Percentiles rank a stretch among this genome's conserved stretches.
Evolutionary conservation across 2,329 filamentous ascomycete species (phyloP).

Genomic region (Penicillium capsulatum): DNA sequence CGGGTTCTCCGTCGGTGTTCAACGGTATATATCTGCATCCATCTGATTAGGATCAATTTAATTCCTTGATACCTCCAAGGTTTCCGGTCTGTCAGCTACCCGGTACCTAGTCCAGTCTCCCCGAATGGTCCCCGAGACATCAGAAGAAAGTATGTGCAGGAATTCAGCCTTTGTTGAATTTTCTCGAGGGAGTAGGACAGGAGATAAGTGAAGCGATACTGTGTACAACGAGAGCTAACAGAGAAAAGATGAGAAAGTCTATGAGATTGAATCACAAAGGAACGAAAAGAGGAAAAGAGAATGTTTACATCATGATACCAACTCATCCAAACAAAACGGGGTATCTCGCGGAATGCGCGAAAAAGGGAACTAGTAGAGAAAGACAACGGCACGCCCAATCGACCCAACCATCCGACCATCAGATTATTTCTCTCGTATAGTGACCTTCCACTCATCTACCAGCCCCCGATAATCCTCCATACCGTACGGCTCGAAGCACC

Average conservation of each 20-base stretch:
- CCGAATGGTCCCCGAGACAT: not conserved
- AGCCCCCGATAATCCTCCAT: slow-evolving; percentile 41
- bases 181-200: too few species aligned
- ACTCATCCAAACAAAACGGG: slow-evolving; percentile 5
- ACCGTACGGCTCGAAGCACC: slow-evolving; percentile 38
- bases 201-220: too few species aligned
- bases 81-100: too few species aligned
- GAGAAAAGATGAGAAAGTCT: too few species aligned
- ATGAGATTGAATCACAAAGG: too few species aligned
- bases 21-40: slow-evolving; percentile 20
- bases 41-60: not conserved
- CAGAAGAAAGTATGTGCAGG: too few species aligned
- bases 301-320: too few species aligned
- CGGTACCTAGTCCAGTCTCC: too few species aligned
- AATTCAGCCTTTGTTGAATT: too few species aligned
- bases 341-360: slow-evolving; percentile 17
- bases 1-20: slow-evolving; percentile 15
- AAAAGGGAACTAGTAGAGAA: not conserved
- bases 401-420: too few species aligned
- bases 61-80: not conserved
- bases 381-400: too few species aligned
- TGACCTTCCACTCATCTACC: slow-evolving; percentile 38
- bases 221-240: too few species aligned
- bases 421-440: not conserved
- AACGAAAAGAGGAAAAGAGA: not conserved